These are phyloP conservation scores for Lagenaria siceraria DNA, from an alignment of 306 rosid species.

Conservation along the genomic window DNA sequence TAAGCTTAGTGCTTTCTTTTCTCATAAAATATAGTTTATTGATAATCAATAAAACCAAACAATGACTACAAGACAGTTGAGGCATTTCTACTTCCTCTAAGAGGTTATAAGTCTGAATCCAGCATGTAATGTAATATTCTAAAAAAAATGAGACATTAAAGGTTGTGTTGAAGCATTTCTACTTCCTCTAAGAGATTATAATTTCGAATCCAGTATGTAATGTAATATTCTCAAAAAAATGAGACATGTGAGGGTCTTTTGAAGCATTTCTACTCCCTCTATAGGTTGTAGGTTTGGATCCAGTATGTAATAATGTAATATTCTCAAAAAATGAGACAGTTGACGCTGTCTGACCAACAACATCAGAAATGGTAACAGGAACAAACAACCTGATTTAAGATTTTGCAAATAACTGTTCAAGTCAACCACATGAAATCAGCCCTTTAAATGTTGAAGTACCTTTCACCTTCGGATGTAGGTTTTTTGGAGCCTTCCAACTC, in stretches of 20 bases:
- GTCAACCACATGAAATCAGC: slow-evolving; percentile 1
- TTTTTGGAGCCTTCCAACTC: slow-evolving; percentile 57
- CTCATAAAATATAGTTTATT: not conserved
- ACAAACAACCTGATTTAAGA: not conserved
- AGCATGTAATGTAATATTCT: not conserved
- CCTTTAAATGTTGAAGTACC: slow-evolving; percentile 32
- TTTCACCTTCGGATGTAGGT: slow-evolving; percentile 57
- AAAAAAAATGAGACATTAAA: not conserved
- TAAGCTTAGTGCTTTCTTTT: not conserved
- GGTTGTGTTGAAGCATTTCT: not conserved
- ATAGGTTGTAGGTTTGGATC: not conserved
- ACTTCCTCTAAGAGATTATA: not conserved
- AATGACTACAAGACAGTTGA: not conserved
- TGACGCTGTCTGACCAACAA: not conserved
- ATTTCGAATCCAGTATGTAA: not conserved
- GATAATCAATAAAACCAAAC: not conserved
- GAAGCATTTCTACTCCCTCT: not conserved
- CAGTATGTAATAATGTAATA: not conserved
- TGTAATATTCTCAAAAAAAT: not conserved
- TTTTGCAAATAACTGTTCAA: not conserved
- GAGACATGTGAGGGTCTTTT: not conserved
- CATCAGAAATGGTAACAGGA: not conserved
- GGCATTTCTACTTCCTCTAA: not conserved
- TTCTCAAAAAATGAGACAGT: not conserved
- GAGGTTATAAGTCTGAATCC: not conserved